Evolutionary conservation across 768 basidiomycete species (phyloP).

Genomic region (Macrolepiota dolichaula): DNA sequence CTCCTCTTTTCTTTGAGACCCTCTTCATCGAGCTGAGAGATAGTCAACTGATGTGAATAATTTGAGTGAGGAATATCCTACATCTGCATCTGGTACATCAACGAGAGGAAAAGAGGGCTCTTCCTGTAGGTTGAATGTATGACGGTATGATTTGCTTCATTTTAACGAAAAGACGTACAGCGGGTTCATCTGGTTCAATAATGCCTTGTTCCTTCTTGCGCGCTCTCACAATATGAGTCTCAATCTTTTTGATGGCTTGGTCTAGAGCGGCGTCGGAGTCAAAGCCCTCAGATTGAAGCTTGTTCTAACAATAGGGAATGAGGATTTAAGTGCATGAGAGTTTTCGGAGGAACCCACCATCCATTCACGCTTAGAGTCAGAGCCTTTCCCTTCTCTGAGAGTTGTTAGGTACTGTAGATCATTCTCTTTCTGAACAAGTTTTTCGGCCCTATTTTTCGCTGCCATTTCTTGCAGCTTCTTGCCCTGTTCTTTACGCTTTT

Average conservation of each 20-base stretch:
- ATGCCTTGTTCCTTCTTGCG: constrained; percentile 74
- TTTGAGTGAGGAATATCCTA: constrained; percentile 25
- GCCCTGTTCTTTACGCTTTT: constrained; percentile 84
- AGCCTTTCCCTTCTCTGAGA: constrained; percentile 58
- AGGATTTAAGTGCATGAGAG: too few relatives aligned
- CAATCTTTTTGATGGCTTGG: constrained; percentile 82
- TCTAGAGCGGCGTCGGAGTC: constrained; percentile 78
- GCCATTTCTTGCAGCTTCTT: constrained; percentile 89
- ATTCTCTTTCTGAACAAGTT: constrained; percentile 76
- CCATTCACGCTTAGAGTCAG: constrained; percentile 75
- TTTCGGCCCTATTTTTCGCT: constrained; percentile 79
- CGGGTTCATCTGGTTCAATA: constrained; percentile 49
- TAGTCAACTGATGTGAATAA: not conserved
- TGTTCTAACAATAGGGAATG: constrained; percentile 36
- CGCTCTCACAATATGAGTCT: constrained; percentile 69
- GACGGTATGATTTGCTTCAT: not conserved
- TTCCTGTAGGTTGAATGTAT: constrained; percentile 40
- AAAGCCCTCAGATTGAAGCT: constrained; percentile 66
- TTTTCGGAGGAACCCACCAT: constrained; percentile 35
- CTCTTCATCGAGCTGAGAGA: constrained; percentile 76
- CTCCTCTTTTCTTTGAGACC: constrained; percentile 91
- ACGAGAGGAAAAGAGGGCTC: constrained; percentile 88
- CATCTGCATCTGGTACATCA: constrained; percentile 88
- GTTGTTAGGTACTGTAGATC: constrained; percentile 65
- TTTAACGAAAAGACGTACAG: constrained; percentile 27